Percentiles rank a stretch among this genome's conserved stretches.
These are phyloP conservation scores for Sporothrix euskadiensis DNA, from an alignment of 2,329 filamentous ascomycete species.

Conservation along the genomic window DNA sequence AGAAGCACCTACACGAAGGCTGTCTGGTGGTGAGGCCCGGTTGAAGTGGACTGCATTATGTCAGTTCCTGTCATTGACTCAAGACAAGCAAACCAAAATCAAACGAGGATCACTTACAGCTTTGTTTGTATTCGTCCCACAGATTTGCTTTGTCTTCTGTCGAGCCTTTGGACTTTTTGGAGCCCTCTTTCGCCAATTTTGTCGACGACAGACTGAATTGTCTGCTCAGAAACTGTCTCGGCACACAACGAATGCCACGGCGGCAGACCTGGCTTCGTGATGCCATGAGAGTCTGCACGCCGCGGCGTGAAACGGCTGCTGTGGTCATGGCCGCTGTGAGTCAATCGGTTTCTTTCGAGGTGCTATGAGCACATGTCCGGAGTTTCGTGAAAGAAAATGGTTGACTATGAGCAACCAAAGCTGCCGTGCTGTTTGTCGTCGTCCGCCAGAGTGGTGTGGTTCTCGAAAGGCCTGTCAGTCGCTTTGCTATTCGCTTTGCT, in stretches of 20 bases:
- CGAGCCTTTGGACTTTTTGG: not conserved
- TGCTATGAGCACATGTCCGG: not conserved
- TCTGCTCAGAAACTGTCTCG: not conserved
- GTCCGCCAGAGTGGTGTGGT: constrained; percentile 20
- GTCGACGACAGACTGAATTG: not conserved
- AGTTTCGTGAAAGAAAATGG: not conserved
- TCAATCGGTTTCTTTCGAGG: not conserved
- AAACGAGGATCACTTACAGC: constrained; percentile 41
- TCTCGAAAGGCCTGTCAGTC: not conserved
- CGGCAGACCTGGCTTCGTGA: not conserved
- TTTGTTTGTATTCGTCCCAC: constrained; percentile 48
- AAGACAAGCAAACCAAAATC: not conserved
- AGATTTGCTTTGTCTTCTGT: constrained; percentile 25
- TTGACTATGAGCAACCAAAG: not conserved
- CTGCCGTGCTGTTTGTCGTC: not conserved
- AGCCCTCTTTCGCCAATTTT: not conserved
- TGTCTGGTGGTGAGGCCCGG: constrained; percentile 35
- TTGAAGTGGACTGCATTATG: constrained; percentile 37
- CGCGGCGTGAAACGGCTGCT: not conserved
- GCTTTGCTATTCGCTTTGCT: not conserved
- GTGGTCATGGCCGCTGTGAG: constrained; percentile 16
- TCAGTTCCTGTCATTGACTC: not conserved
- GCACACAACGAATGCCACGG: not conserved
- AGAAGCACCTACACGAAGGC: constrained; percentile 40
- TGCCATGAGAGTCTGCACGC: constrained; percentile 18